These are phyloP conservation scores for Boletus reticulatus DNA, from an alignment of 768 basidiomycete genomes.

Conservation along the genomic window DNA sequence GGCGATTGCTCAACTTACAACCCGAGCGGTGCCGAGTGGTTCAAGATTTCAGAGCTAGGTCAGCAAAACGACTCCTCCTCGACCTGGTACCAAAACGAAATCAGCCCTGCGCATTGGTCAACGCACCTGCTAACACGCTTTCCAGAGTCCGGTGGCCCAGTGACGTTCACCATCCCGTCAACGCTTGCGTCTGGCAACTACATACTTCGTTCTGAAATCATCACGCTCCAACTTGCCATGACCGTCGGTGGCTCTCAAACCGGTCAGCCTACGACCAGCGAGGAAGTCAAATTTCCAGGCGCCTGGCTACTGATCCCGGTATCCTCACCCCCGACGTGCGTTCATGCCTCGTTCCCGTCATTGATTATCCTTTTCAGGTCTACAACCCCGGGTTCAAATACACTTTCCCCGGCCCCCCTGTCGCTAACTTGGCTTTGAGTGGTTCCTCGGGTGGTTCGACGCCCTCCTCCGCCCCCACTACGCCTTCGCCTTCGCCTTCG, in stretches of 20 bases:
- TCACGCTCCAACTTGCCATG: slow-evolving; percentile 66
- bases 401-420: slow-evolving; percentile 50
- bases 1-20: slow-evolving; percentile 56
- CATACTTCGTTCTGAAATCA: slow-evolving; percentile 78
- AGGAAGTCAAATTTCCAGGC: too few species aligned
- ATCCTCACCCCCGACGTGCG: slow-evolving; percentile 52
- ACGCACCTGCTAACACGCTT: background rate
- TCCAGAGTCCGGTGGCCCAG: slow-evolving; percentile 39
- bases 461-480: background rate
- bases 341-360: background rate
- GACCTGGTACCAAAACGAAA: slow-evolving; percentile 48
- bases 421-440: slow-evolving; percentile 27
- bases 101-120: slow-evolving; percentile 37
- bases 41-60: slow-evolving; percentile 66
- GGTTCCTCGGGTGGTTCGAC: slow-evolving; percentile 4
- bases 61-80: slow-evolving; percentile 29
- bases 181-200: slow-evolving; percentile 62
- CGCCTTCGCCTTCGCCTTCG: background rate
- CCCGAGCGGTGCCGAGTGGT: slow-evolving; percentile 57
- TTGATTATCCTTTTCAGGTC: slow-evolving; percentile 13
- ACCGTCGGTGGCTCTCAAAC: too few species aligned
- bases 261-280: too few species aligned
- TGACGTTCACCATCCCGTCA: slow-evolving; percentile 41
- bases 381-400: slow-evolving; percentile 35
- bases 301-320: slow-evolving; percentile 64